Base-by-base conservation (phyloP, 73 alveolate genomes). In the Uronychia setigera region DNA sequence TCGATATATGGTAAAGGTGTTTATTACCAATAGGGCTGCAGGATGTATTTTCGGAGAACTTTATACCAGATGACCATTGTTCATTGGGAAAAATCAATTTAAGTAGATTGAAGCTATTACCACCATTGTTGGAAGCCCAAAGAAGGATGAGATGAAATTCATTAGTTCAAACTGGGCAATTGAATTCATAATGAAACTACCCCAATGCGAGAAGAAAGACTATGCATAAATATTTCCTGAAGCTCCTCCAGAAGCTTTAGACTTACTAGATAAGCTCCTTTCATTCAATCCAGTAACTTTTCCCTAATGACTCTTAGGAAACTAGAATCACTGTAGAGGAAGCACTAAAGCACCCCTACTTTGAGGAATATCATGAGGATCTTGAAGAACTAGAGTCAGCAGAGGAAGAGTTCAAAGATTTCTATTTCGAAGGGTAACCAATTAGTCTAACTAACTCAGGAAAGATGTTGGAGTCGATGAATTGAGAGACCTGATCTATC, bases 1-100 rank as follows among this genome's bases (percentile, higher is more conserved):
- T 94, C 34, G 98, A 93, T 80, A 88, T 93, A 57, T 96, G 99
- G 99, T 88, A n/a, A n/a, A n/a, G n/a, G n/a, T n/a, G n/a, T n/a
- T n/a, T n/a, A n/a, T n/a, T n/a, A n/a, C n/a, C n/a, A 79, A 19
- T 26, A 79, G 78, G 83, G n/a, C n/a, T n/a, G n/a, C n/a, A n/a
- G n/a, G n/a, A 19, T 95, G 99, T 74, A 90, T 94, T 26, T 93
- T 95, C 80, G 99, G 96, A 28, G 99, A 95, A 81, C 78, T 95
- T 67, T 78, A 95, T 35, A 94, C 93, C 33, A 92, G 95, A 87
- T 92, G 81, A 74, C 92, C 88, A 32, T 90, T 96, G 58, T 94
- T 96, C 29, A 98, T 98, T n/a, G 99, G 98, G 77, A 83, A 78
- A 76, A 84, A 92, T 83, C 81, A 97, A 34, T 84, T 88, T 26